Base-by-base conservation (phyloP, 345 rosid genomes). In the Dovyalis caffra region DNA sequence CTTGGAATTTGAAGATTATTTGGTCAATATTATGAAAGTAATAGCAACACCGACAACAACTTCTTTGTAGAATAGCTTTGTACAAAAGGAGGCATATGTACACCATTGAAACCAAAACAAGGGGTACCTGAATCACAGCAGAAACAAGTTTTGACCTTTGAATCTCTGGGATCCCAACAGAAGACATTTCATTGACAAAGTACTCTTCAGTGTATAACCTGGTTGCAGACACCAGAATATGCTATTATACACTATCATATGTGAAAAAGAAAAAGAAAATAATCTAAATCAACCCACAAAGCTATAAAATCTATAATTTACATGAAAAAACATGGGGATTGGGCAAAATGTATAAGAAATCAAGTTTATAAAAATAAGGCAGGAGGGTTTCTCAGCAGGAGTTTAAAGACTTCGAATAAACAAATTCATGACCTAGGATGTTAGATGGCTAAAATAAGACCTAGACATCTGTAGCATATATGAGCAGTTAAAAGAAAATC, bases 91-190 rank as follows among this genome's bases (percentile, higher is more conserved):
- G 7, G 18, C 11, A 26, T 3, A 20, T 28, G 47, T 40, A 40
- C 47, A 40, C 5, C 45, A 23, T 38, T 28, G n/a, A 21, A 32
- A 63, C 69, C 72, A 76, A 47, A 83, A 56, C 32, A 73, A 58
- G 51, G 11, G 26, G 77, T 78, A 88, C 99, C 95, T 95, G 98
- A 77, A 95, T 93, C 51, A 95, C 90, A 62, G 92, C 86, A 62
- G 98, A 89, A 76, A 91, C 94, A 71, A 95, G 97, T 77, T 87
- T 93, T 79, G 99, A 93, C 77, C 99, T 87, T 81, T 95, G 92
- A 72, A 95, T 95, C 88, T 95, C 99, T 0, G 98, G 99, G 75
- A 93, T 91, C 61, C 95, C 99, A 82, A 88, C 90, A 32, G 81
- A 81, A 74, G 96, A 75, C 97, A 95, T 95, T 84, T 95, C 87